Conservation (phyloP, 148 eudicot genomes). For the Spergularia bocconei region DNA sequence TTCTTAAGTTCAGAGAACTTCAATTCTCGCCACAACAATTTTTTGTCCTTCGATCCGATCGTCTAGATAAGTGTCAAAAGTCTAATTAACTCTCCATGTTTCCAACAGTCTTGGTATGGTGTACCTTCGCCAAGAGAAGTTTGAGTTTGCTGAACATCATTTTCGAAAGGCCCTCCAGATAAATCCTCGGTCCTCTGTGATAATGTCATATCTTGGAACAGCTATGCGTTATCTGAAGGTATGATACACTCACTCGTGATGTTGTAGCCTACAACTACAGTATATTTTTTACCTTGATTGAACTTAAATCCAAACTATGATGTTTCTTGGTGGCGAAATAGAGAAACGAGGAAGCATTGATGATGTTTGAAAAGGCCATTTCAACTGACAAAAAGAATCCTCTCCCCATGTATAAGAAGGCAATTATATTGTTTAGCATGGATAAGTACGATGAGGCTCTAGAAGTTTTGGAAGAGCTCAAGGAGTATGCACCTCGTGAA, state of each 20-base stretch:
- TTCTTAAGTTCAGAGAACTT: too few relatives aligned
- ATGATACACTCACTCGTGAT: slow-evolving; percentile 3
- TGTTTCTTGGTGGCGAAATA: slow-evolving; percentile 28
- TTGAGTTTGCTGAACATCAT: slow-evolving; percentile 92
- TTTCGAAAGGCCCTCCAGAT: slow-evolving; percentile 78
- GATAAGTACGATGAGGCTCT: slow-evolving; percentile 76
- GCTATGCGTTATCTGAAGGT: slow-evolving; percentile 93
- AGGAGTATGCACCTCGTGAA: slow-evolving; percentile 88
- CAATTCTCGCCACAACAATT: too few relatives aligned
- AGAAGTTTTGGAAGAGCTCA: slow-evolving; percentile 89
- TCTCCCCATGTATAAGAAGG: slow-evolving; percentile 91
- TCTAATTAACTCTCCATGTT: too few relatives aligned
- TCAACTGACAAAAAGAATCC: slow-evolving; percentile 92
- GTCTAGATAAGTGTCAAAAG: too few relatives aligned
- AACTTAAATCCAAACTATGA: background rate
- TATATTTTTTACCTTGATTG: background rate
- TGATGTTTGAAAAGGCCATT: slow-evolving; percentile 85
- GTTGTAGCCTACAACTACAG: background rate
- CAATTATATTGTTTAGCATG: slow-evolving; percentile 76
- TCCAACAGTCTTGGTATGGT: slow-evolving; percentile 98
- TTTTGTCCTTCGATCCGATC: too few relatives aligned
- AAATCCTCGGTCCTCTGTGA: slow-evolving; percentile 83
- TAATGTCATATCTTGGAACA: slow-evolving; percentile 94
- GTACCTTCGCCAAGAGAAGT: slow-evolving; percentile 95
- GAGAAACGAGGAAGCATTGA: slow-evolving; percentile 81